Conservation (phyloP, 192 early-diverging fungal genomes). For the Gryganskiella cystojenkinii region DNA sequence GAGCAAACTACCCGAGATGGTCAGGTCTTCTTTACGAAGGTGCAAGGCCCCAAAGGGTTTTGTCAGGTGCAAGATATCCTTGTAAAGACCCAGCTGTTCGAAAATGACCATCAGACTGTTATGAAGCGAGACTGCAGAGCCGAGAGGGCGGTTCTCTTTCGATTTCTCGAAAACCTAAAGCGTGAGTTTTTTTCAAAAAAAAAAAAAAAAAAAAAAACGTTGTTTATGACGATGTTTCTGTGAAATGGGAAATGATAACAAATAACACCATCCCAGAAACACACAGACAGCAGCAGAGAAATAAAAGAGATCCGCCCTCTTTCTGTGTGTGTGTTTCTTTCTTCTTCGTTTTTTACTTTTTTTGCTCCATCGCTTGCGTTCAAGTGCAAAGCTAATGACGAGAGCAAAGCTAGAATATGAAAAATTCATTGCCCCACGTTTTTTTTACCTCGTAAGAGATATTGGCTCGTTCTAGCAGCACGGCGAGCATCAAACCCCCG, state of each 20-base stretch:
- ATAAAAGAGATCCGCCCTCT: background rate
- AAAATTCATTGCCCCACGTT: background rate
- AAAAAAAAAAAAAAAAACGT: background rate
- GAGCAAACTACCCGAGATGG: background rate
- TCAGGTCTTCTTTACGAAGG: constrained; percentile 18
- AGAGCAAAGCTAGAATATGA: background rate
- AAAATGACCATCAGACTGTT: constrained; percentile 7
- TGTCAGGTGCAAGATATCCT: constrained; percentile 1
- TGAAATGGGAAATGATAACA: background rate
- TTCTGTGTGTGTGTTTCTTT: background rate
- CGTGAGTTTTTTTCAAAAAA: background rate
- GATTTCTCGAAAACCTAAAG: constrained; percentile 36
- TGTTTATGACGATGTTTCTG: background rate
- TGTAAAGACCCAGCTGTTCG: constrained; percentile 29
- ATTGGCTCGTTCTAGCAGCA: constrained; percentile 4
- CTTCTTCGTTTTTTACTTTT: background rate
- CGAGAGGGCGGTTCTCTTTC: constrained; percentile 22
- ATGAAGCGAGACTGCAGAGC: constrained; percentile 18
- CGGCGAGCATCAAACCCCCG: constrained; percentile 17
- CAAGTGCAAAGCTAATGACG: background rate
- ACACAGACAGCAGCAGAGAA: background rate
- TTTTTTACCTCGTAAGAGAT: constrained; percentile 16
- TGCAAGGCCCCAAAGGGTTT: constrained; percentile 36
- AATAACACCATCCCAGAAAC: background rate
- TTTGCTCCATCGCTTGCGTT: background rate